Evolutionary conservation across 208 protist genomes (phyloP), one percentile per base, ranked within the genome.

Genomic region (Wallacemonas rigidus): DNA sequence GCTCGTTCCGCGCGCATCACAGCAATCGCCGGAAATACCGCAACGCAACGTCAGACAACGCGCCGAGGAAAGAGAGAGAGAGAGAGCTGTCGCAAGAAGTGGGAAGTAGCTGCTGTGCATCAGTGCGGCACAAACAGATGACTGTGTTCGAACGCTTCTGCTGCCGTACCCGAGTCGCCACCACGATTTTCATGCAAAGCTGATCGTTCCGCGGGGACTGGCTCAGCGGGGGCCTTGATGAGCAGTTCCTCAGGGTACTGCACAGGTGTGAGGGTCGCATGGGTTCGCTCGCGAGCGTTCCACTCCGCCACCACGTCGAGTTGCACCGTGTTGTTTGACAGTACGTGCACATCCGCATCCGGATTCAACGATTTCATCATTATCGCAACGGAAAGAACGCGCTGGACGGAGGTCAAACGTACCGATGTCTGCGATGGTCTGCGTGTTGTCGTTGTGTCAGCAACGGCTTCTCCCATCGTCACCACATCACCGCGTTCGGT

Each of bases 341-440:
- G 69, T 7, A 97, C 72, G 67, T 97, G 92, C 43, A 97, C 80
- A 40, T 85, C 82, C 3, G 84, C 67, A 54, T 95, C 89, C n/a
- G 88, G 86, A 72, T 95, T 97, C 36, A 97, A 79, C 41, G 83
- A 81, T 64, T 97, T 95, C 4, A 97, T 75, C 92, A 97, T 97
- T 9, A 80, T 84, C 12, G 89, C 92, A 35, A 95, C 92, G 9
- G 92, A 82, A 26, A 91, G 72, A 14, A 94, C 89, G 12, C 89
- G 81, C 69, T 94, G 88, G 3, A 83, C 76, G 1, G 89, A 87
- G 7, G 81, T 90, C 50, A 96, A 71, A 26, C 86, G 88, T 35
- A 79, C 67, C 2, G 71, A 53, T 1, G 74, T 64, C 39, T 78
- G 53, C 57, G 92, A 62, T 40, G 89, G 69, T 17, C 71, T 38